Evolutionary conservation across 257 asterid genomes (phyloP), one percentile per base, ranked within the genome.

Genomic region (Primulina huaijiensis): DNA sequence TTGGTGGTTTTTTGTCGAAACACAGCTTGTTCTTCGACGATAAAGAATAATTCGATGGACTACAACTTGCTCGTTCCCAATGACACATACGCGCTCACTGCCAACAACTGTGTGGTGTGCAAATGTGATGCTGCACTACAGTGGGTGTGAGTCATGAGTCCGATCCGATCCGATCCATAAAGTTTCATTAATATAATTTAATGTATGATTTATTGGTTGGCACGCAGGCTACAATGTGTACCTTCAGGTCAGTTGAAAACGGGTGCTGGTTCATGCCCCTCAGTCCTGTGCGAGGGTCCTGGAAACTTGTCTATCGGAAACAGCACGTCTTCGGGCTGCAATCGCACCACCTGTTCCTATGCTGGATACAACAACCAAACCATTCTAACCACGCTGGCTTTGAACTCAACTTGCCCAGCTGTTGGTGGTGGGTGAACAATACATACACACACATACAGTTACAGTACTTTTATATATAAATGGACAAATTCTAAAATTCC

Each of bases 1-100:
- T 7, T 34, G 9, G 38, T 6, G 1, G 38, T 34, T 34, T 34
- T 34, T 34, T 34, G 38, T 31, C 34, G 38, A 34, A 34, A 34
- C 38, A 34, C 93, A 92, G 97, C 90, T 62, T 92, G 97, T 81
- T 69, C 87, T 56, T 90, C 98, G 8, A 17, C 3, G 79, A 78
- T 92, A 63, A 72, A 34, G 69, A 82, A 74, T 58, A 64, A 1
- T 37, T 90, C 97, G 8, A 35, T 21, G 77, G 97, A 92, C 85
- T 82, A 78, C 78, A 94, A 95, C 56, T 69, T 90, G 63, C 98
- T 83, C 11, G 88, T 90, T 34, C 72, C 93, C 0, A 90, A 88
- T 31, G 84, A 74, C 62, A 79, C 90, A 40, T 90, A 90, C 40
- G 75, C 46, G 60, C 75, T 83, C 87, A 90, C 98, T 55, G 97